Conservation (phyloP, 1,139 yeast genomes). For the Hanseniaspora uvarum region DNA sequence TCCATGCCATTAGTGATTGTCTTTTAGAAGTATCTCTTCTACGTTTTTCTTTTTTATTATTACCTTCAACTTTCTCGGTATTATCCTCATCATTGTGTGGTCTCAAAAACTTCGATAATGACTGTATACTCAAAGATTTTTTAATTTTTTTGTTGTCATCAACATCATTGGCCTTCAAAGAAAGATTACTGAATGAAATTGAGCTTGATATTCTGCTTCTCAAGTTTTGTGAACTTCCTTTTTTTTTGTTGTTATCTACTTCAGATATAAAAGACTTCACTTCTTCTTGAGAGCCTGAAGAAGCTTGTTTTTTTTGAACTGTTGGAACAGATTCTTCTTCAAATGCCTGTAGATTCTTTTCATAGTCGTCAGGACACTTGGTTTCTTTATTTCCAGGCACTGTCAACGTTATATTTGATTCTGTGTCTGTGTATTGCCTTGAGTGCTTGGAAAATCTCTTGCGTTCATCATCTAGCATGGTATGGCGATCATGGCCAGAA, state of each 20-base stretch:
- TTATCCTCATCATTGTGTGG: neutral
- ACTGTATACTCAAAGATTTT: slow-evolving; percentile 12
- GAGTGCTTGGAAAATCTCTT: neutral
- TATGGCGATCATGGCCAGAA: neutral
- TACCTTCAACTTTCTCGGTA: neutral
- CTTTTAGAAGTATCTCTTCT: neutral
- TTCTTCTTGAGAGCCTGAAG: neutral
- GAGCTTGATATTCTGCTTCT: slow-evolving; percentile 1
- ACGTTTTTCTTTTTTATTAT: neutral
- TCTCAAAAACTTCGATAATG: slow-evolving; percentile 4
- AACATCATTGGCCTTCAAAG: neutral
- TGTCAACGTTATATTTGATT: slow-evolving; percentile 2
- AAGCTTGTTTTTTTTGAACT: neutral
- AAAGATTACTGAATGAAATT: neutral
- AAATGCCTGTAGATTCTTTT: neutral
- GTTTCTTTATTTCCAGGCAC: neutral
- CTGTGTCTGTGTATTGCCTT: slow-evolving; percentile 11
- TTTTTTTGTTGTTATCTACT: neutral
- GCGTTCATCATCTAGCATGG: neutral
- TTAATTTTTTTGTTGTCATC: neutral
- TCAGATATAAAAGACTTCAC: neutral
- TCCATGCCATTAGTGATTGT: slow-evolving; percentile 6
- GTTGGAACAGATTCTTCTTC: neutral
- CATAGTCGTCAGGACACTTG: neutral
- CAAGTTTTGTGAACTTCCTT: neutral